These are phyloP conservation scores for Lipomyces mesembrius DNA, from an alignment of 805 yeast species.

Conservation along the genomic window DNA sequence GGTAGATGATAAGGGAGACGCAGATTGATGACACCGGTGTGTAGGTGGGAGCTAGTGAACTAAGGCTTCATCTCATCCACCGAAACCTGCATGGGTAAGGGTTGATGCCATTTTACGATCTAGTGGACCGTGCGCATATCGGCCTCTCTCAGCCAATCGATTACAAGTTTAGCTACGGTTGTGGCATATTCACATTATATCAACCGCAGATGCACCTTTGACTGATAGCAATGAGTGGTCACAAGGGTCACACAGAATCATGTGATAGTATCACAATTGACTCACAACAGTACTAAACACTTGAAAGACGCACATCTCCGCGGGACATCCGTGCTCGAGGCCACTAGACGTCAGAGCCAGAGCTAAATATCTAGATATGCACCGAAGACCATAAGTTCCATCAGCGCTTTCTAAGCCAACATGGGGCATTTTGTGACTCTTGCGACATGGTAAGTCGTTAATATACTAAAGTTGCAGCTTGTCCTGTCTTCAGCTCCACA, in stretches of 20 bases:
- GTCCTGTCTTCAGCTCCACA: not conserved
- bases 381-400: too few relatives aligned
- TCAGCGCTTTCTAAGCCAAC: not conserved
- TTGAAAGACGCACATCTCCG: too few relatives aligned
- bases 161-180: slow-evolving; percentile 7
- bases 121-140: slow-evolving; percentile 20
- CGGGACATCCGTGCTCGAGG: not conserved
- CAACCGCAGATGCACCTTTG: not conserved
- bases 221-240: slow-evolving; percentile 10
- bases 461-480: not conserved
- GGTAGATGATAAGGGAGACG: slow-evolving; percentile 8
- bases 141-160: slow-evolving; percentile 33
- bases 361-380: too few relatives aligned
- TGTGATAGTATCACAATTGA: not conserved
- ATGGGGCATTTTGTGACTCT: slow-evolving; percentile 38
- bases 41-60: not conserved
- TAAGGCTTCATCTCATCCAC: not conserved
- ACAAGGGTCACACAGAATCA: slow-evolving; percentile 6
- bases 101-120: not conserved
- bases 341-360: too few relatives aligned
- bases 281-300: not conserved
- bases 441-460: slow-evolving; percentile 32
- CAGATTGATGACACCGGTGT: slow-evolving; percentile 4
- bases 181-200: slow-evolving; percentile 9
- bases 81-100: slow-evolving; percentile 6